phyloP scores from a whole-genome alignment of 345 rosid genomes.

The Brassica napus region DNA sequence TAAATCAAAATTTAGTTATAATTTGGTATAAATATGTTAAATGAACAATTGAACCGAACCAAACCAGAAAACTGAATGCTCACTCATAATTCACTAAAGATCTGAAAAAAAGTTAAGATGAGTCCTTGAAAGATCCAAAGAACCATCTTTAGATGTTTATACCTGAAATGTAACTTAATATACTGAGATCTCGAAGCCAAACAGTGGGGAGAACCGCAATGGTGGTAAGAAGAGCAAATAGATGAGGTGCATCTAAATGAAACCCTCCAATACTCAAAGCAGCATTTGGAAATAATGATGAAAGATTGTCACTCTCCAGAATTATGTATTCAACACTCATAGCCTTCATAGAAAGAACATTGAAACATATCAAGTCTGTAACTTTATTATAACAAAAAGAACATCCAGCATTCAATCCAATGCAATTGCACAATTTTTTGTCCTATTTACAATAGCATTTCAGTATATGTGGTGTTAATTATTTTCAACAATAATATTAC shows the following conservation, averaged over 20 bases:
- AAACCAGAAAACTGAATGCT: neutral
- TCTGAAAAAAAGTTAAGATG: neutral
- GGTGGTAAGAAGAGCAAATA: constrained; percentile 69
- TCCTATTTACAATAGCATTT: neutral
- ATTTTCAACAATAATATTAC: neutral
- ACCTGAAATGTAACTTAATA: constrained; percentile 92
- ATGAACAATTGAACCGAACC: neutral
- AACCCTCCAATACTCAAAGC: constrained; percentile 59
- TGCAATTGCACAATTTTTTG: neutral
- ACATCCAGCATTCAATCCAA: neutral
- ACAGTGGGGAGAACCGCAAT: constrained; percentile 86
- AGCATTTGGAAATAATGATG: constrained; percentile 86
- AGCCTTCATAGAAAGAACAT: constrained; percentile 53
- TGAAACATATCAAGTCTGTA: constrained; percentile 10
- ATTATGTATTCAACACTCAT: constrained; percentile 90
- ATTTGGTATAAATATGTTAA: neutral
- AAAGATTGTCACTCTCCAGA: constrained; percentile 82
- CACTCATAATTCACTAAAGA: neutral
- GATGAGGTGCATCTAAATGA: constrained; percentile 54
- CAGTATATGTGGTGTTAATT: constrained; percentile 18
- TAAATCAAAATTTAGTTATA: neutral
- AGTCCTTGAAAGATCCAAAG: neutral
- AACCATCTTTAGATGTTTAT: neutral
- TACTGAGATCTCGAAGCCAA: constrained; percentile 88
- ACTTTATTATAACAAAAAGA: neutral